Evolutionary conservation across 441 rosid genomes (phyloP).

Genomic region (Pelargonium australe): DNA sequence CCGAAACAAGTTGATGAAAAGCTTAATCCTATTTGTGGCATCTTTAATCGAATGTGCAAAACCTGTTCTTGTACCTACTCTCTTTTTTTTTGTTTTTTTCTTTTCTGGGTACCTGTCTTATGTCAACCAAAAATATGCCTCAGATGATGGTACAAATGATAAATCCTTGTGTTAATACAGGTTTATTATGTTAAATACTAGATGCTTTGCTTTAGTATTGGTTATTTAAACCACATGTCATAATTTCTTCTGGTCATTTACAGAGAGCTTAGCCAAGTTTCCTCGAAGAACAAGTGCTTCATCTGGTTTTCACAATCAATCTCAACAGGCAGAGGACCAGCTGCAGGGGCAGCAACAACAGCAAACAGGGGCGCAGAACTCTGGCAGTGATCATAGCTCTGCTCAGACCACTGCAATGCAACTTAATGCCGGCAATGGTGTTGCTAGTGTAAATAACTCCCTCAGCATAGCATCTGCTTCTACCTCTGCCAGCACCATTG

Average conservation of each 20-base stretch:
- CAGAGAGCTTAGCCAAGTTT: slow-evolving; percentile 94
- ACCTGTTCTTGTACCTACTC: background rate
- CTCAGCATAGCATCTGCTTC: slow-evolving; percentile 51
- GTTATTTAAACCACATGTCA: background rate
- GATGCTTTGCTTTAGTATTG: background rate
- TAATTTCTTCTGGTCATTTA: slow-evolving; percentile 16
- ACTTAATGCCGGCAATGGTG: slow-evolving; percentile 47
- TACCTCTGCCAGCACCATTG: slow-evolving; percentile 59
- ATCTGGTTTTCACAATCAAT: slow-evolving; percentile 46
- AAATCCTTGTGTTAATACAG: background rate
- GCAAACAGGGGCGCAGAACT: slow-evolving; percentile 43
- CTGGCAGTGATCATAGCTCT: slow-evolving; percentile 48
- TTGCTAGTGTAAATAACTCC: slow-evolving; percentile 49
- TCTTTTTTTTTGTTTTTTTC: too few species aligned
- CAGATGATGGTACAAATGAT: background rate
- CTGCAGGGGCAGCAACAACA: slow-evolving; percentile 35
- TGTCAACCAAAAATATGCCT: too few species aligned
- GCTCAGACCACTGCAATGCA: slow-evolving; percentile 47
- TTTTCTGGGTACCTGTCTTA: background rate
- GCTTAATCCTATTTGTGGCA: background rate
- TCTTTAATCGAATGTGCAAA: background rate
- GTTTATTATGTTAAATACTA: too few species aligned
- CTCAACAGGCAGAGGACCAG: slow-evolving; percentile 64
- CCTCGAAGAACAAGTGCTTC: slow-evolving; percentile 66
- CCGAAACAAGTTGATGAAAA: background rate